Conservation (phyloP, 2,329 filamentous ascomycete species). For the Paraphoma chrysanthemicola region DNA sequence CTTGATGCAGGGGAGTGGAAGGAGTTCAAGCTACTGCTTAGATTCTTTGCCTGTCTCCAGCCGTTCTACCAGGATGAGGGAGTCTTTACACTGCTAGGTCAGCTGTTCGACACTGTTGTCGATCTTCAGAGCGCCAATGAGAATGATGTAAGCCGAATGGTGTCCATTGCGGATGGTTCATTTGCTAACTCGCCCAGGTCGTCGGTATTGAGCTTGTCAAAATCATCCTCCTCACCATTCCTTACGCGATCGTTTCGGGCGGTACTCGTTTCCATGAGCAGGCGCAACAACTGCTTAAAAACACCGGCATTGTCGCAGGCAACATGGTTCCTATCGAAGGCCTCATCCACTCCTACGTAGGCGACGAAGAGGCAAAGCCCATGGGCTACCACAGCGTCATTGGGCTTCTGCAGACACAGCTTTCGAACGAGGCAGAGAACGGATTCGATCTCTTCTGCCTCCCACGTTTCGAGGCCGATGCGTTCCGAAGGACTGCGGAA, state of each 20-base stretch:
- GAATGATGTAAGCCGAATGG: slow-evolving; percentile 74
- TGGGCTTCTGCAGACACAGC: slow-evolving; percentile 82
- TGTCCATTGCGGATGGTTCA: not conserved
- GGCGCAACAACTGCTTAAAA: slow-evolving; percentile 81
- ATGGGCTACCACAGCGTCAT: slow-evolving; percentile 75
- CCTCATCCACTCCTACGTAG: slow-evolving; percentile 83
- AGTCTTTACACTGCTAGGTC: slow-evolving; percentile 82
- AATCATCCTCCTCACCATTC: slow-evolving; percentile 92
- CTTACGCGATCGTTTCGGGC: slow-evolving; percentile 71
- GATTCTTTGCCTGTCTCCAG: slow-evolving; percentile 88
- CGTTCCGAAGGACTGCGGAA: slow-evolving; percentile 65
- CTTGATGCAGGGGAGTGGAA: slow-evolving; percentile 82
- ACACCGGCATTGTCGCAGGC: slow-evolving; percentile 92
- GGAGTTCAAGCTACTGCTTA: slow-evolving; percentile 86
- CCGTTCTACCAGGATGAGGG: slow-evolving; percentile 82
- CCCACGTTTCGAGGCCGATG: slow-evolving; percentile 59
- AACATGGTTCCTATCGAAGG: slow-evolving; percentile 85
- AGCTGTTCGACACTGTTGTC: slow-evolving; percentile 89
- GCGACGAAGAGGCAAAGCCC: slow-evolving; percentile 67
- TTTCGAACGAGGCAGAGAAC: slow-evolving; percentile 76
- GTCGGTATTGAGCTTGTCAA: slow-evolving; percentile 87
- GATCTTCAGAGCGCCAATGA: slow-evolving; percentile 92
- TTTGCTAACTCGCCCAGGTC: slow-evolving; percentile 49
- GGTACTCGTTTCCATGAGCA: slow-evolving; percentile 62
- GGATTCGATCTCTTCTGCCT: slow-evolving; percentile 77